These are phyloP conservation scores for Annulohypoxylon truncatum DNA, from an alignment of 2,329 filamentous ascomycete genomes.

Conservation along the genomic window DNA sequence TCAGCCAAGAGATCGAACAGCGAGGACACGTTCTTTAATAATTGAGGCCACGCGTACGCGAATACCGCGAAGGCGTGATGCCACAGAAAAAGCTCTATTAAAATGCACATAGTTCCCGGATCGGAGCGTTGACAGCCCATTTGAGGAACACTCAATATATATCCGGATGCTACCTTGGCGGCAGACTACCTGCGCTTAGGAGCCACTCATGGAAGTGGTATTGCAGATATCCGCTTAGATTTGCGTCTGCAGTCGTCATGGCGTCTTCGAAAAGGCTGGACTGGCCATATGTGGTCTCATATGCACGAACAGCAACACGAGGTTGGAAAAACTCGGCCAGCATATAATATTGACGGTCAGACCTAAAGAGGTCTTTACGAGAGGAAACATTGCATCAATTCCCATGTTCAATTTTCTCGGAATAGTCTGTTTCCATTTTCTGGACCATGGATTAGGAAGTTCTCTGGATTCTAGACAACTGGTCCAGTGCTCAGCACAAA, in stretches of 20 bases:
- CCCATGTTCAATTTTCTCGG: conserved; percentile 16
- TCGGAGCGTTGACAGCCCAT: conserved; percentile 40
- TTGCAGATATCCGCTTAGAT: conserved; percentile 21
- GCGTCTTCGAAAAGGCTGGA: conserved; percentile 28
- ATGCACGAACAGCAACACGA: conserved; percentile 30
- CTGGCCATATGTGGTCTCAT: conserved; percentile 21
- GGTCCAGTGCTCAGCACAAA: background rate
- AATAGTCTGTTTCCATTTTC: conserved; percentile 6
- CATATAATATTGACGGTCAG: conserved; percentile 23
- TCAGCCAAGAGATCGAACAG: conserved; percentile 24
- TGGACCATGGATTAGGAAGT: background rate
- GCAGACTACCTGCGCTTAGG: conserved; percentile 38
- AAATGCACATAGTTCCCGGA: conserved; percentile 41
- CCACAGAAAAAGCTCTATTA: conserved; percentile 27
- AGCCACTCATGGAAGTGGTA: conserved; percentile 33
- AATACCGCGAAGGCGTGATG: conserved; percentile 9
- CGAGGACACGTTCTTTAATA: conserved; percentile 11
- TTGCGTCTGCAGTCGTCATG: conserved; percentile 27
- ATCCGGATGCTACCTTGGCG: conserved; percentile 49
- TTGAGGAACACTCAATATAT: conserved; percentile 46
- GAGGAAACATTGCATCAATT: conserved; percentile 16
- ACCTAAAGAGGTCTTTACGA: conserved; percentile 14
- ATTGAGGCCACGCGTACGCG: conserved; percentile 35
- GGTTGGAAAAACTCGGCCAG: conserved; percentile 16
- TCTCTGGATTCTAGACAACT: background rate